Conservation (phyloP, 805 yeast species). For the Starmerella sp. region DNA sequence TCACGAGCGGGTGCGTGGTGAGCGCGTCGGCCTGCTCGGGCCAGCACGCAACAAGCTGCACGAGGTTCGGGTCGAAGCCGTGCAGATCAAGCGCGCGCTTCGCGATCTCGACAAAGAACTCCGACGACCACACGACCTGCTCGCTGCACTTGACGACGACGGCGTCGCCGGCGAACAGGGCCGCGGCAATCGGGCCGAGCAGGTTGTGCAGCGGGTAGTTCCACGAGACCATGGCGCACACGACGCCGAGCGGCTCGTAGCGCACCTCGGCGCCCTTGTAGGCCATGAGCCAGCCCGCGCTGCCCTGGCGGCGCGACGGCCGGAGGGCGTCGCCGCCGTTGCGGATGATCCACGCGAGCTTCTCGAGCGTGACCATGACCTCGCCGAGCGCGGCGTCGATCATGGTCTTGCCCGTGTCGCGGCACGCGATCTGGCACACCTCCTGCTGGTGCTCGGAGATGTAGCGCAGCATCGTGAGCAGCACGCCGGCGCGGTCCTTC, state of each 20-base stretch:
- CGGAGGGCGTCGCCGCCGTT: constrained; percentile 67
- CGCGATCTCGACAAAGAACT: constrained; percentile 60
- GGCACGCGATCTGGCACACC: constrained; percentile 83
- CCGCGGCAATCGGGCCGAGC: constrained; percentile 84
- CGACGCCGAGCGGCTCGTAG: constrained; percentile 85
- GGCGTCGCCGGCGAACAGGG: constrained; percentile 83
- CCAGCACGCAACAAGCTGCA: constrained; percentile 80
- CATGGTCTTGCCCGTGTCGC: constrained; percentile 94
- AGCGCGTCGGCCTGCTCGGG: constrained; percentile 81
- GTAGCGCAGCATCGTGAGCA: constrained; percentile 59
- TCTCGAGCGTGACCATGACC: constrained; percentile 88
- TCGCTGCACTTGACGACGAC: constrained; percentile 90
- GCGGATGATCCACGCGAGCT: constrained; percentile 75
- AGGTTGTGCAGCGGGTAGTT: constrained; percentile 93
- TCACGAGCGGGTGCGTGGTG: constrained; percentile 68
- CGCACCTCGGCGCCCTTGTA: constrained; percentile 89
- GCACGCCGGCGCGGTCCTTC: constrained; percentile 54
- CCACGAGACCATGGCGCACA: constrained; percentile 90
- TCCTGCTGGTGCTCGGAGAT: constrained; percentile 73
- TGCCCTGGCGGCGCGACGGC: constrained; percentile 73
- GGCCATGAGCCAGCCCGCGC: constrained; percentile 71
- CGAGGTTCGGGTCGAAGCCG: constrained; percentile 68
- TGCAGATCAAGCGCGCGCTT: constrained; percentile 61
- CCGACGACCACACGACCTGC: constrained; percentile 90
- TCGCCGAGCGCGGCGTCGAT: constrained; percentile 87